phyloP scores from a whole-genome alignment of 2,329 filamentous ascomycete genomes.

The Cladophialophora bantiana region DNA sequence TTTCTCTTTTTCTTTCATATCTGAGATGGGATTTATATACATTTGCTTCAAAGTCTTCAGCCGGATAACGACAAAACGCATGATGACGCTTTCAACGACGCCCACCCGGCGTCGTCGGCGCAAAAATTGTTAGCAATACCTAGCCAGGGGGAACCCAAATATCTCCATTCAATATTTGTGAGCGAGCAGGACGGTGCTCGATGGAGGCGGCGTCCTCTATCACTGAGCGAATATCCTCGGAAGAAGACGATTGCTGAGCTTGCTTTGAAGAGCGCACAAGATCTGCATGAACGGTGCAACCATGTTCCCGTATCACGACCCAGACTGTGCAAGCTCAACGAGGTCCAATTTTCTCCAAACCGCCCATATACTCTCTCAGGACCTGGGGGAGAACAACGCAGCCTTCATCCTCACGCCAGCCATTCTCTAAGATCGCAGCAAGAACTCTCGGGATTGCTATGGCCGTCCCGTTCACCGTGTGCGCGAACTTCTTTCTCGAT shows the following conservation, averaged over 20 bases:
- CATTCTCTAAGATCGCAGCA: constrained; percentile 87
- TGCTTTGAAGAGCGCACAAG: neutral
- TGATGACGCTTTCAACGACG: neutral
- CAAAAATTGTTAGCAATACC: too few relatives aligned
- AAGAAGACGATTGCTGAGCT: neutral
- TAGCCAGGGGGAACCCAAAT: too few relatives aligned
- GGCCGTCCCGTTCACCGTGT: constrained; percentile 93
- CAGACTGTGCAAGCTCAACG: constrained; percentile 20
- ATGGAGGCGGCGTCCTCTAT: neutral
- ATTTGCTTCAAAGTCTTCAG: neutral
- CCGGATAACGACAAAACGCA: neutral
- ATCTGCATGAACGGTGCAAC: neutral
- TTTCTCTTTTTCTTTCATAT: neutral
- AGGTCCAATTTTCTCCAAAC: constrained; percentile 67
- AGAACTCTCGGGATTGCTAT: constrained; percentile 88
- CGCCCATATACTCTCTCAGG: constrained; percentile 84
- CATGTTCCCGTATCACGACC: neutral
- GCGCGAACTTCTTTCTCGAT: constrained; percentile 74
- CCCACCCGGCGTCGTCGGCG: too few relatives aligned
- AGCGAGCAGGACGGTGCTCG: neutral
- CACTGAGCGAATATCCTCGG: neutral
- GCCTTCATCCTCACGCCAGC: constrained; percentile 73
- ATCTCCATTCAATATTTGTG: neutral
- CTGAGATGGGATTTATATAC: neutral
- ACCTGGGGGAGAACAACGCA: constrained; percentile 79